Base-by-base conservation (phyloP, 768 basidiomycete species). In the Suillus tomentosus region DNA sequence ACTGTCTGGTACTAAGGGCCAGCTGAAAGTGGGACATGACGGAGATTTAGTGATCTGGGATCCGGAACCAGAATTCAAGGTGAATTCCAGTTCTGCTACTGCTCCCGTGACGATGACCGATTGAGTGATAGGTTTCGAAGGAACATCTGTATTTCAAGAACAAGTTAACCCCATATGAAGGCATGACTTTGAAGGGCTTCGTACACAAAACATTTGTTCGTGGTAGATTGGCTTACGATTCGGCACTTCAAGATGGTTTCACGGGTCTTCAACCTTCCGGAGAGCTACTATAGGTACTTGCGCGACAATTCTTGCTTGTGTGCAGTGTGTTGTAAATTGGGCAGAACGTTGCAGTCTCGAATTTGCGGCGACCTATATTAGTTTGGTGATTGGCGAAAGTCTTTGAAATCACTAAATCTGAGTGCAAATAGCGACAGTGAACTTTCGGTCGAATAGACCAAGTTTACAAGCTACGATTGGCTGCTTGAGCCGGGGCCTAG, bases 11-110 rank as follows among this genome's bases (percentile, higher is more conserved):
- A 68, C 72, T 64, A 98, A 99, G 73, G 96, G 96, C 0, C 80
- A 80, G 65, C 77, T 99, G 42, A 77, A 77, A 31, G 82, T 84
- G 3, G 96, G 95, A 5, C 84, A 82, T 61, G 94, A 97, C 66
- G 96, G 89, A 5, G 97, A 99, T 74, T 83, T 97, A 62, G 82
- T 94, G 31, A 74, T 99, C 9, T 98, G 93, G 85, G 87, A 96
- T 73, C 86, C 91, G 5, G 76, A 79, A 37, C 79, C 73, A n/a
- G 77, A 80, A 63, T 79, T 80, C 65, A 76, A 77, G 74, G 84
- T 80, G 61, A 48, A 76, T 27, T 17, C 51, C 57, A 54, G n/a
- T 24, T 42, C 22, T 34, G 66, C 27, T 8, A 14, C 1, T 39
- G 62, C 47, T 43, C 54, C 47, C 61, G 27, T 36, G 15, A 22